These are phyloP conservation scores for Suillus lakei DNA, from an alignment of 768 basidiomycete genomes.

Conservation along the genomic window DNA sequence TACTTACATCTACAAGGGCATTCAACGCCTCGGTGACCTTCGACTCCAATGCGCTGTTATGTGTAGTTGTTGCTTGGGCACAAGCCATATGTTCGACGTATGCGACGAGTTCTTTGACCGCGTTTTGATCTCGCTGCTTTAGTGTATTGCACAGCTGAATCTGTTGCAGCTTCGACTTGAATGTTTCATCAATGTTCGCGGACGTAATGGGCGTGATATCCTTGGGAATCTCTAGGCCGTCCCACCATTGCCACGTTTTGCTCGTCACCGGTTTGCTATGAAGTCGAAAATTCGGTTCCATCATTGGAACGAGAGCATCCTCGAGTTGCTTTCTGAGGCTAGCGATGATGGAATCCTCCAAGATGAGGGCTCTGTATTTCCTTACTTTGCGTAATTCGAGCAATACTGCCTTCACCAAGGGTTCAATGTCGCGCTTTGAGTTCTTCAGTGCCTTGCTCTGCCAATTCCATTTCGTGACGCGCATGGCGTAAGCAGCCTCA, in stretches of 20 bases:
- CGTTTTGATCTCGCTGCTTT: neutral
- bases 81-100: neutral
- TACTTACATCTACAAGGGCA: neutral
- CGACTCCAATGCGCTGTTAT: neutral
- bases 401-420: neutral
- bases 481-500: neutral
- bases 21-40: neutral
- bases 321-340: constrained; percentile 1
- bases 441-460: neutral
- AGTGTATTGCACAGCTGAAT: neutral
- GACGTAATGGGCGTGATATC: neutral
- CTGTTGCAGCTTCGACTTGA: neutral
- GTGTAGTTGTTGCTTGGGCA: neutral
- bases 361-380: neutral
- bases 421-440: neutral
- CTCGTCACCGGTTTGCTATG: neutral
- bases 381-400: neutral
- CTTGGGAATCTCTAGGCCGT: neutral
- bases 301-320: neutral
- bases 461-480: neutral
- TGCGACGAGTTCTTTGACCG: neutral
- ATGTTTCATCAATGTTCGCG: neutral
- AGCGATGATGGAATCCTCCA: neutral
- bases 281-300: neutral
- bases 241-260: neutral